Percentiles rank a stretch among this genome's conserved stretches.
These are phyloP conservation scores for Corniculantispora saksenae DNA, from an alignment of 2,329 filamentous ascomycete genomes.

Conservation along the genomic window DNA sequence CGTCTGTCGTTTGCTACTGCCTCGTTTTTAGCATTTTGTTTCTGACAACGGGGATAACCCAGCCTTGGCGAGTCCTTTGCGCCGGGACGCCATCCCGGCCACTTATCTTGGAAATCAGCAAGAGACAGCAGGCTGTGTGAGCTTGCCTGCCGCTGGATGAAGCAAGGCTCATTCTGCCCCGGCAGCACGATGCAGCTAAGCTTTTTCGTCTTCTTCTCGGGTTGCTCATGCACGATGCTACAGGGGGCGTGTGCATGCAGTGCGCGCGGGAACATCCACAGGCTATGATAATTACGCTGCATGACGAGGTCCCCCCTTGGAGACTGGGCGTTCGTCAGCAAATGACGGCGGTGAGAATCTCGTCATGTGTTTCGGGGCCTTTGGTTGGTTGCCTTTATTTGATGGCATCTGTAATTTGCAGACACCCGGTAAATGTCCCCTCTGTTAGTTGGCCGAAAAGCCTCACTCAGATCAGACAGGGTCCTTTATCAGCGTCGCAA, in stretches of 20 bases:
- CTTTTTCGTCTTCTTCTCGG: neutral
- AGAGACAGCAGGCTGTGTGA: neutral
- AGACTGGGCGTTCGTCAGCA: neutral
- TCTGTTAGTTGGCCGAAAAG: neutral
- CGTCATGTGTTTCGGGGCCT: neutral
- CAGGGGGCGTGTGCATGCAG: neutral
- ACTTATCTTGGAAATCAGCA: neutral
- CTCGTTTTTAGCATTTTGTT: neutral
- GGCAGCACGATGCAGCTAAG: neutral
- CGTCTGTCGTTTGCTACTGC: neutral
- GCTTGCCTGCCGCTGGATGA: too few species aligned
- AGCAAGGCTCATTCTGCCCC: neutral
- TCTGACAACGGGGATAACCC: neutral
- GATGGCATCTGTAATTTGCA: neutral
- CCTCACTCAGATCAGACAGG: constrained; percentile 4
- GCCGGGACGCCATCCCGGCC: neutral
- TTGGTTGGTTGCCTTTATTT: neutral
- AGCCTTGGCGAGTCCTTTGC: neutral
- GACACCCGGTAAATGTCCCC: too few species aligned
- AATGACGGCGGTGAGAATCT: constrained; percentile 3
- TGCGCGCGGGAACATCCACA: neutral
- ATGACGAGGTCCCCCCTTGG: neutral
- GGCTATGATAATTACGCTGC: neutral
- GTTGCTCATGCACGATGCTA: neutral
- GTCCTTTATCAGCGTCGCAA: neutral